A percentile compares a stretch with the other conserved stretches of the same genome.
phyloP scores from a whole-genome alignment of 2,329 filamentous ascomycete genomes.

The Allantophomopsis lycopodina region DNA sequence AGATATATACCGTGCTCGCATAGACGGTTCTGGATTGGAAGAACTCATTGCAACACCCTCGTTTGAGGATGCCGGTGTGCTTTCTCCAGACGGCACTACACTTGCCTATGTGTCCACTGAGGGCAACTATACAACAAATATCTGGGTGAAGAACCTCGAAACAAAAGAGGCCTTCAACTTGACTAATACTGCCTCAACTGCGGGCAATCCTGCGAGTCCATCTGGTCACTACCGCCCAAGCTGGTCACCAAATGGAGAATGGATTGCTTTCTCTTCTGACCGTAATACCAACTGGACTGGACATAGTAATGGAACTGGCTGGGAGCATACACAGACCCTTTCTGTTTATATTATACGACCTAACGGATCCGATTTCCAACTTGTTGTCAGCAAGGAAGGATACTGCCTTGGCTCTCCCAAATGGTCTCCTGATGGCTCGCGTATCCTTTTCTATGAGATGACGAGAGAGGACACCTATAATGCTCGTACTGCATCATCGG shows the following conservation, averaged over 20 bases:
- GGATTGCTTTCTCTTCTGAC: slow-evolving; percentile 26
- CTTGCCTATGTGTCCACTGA: slow-evolving; percentile 26
- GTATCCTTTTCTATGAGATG: slow-evolving; percentile 25
- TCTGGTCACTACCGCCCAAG: slow-evolving; percentile 23
- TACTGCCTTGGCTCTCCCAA: slow-evolving; percentile 24
- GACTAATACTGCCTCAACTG: slow-evolving; percentile 18
- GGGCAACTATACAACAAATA: slow-evolving; percentile 21
- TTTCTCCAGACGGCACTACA: slow-evolving; percentile 23
- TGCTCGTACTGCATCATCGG: slow-evolving; percentile 16
- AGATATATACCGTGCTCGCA: slow-evolving; percentile 23
- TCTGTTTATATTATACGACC: slow-evolving; percentile 25
- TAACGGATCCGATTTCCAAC: slow-evolving; percentile 22
- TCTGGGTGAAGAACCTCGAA: slow-evolving; percentile 24
- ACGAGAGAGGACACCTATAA: slow-evolving; percentile 22
- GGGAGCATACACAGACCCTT: slow-evolving; percentile 25
- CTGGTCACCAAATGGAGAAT: slow-evolving; percentile 26
- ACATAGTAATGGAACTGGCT: slow-evolving; percentile 23
- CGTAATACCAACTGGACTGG: slow-evolving; percentile 26
- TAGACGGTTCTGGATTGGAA: slow-evolving; percentile 21
- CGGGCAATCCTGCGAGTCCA: slow-evolving; percentile 12
- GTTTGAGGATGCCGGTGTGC: slow-evolving; percentile 21
- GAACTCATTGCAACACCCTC: slow-evolving; percentile 19
- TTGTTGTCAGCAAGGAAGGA: slow-evolving; percentile 17
- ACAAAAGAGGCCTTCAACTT: slow-evolving; percentile 20
- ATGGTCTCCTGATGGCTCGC: slow-evolving; percentile 21